phyloP scores from a whole-genome alignment of 2,329 filamentous ascomycete species.

The Penicillium sp. region DNA sequence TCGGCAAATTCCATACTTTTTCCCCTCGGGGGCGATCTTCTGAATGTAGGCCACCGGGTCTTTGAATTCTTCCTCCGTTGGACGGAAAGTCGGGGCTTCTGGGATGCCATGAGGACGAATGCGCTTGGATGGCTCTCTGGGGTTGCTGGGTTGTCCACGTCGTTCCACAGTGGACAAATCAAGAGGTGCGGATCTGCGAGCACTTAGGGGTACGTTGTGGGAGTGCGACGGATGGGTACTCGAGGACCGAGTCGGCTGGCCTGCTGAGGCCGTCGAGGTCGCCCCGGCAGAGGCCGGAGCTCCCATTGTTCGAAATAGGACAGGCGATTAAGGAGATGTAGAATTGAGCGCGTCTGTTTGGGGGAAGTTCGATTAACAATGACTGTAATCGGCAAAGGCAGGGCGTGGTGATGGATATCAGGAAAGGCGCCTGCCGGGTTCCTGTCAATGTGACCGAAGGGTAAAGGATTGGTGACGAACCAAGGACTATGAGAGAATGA shows the following conservation, averaged over 20 bases:
- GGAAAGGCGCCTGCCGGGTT: constrained; percentile 7
- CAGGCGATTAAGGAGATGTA: constrained; percentile 7
- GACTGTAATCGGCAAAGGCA: constrained; percentile 35
- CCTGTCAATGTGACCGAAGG: constrained; percentile 2
- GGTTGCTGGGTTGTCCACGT: constrained; percentile 74
- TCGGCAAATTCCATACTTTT: constrained; percentile 88
- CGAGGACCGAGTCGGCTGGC: constrained; percentile 39
- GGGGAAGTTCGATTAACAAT: constrained; percentile 10
- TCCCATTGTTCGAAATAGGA: constrained; percentile 39
- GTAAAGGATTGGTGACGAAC: background rate
- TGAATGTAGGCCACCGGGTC: constrained; percentile 92
- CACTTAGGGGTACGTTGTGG: constrained; percentile 59
- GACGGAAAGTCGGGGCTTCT: constrained; percentile 86
- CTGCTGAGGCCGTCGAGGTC: constrained; percentile 30
- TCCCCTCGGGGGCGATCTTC: constrained; percentile 83
- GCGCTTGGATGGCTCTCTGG: constrained; percentile 72
- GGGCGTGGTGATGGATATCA: constrained; percentile 20
- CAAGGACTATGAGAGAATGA: background rate
- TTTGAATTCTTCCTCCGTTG: constrained; percentile 89
- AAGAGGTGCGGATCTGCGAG: constrained; percentile 64
- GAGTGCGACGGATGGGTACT: constrained; percentile 45
- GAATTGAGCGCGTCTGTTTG: constrained; percentile 28
- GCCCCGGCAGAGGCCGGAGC: constrained; percentile 45
- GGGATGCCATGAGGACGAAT: constrained; percentile 78
- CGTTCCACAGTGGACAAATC: constrained; percentile 90